A percentile compares a stretch with the other conserved stretches of the same genome.
phyloP scores from a whole-genome alignment of 116 monocot species.

The Trichopus zeylanicus region DNA sequence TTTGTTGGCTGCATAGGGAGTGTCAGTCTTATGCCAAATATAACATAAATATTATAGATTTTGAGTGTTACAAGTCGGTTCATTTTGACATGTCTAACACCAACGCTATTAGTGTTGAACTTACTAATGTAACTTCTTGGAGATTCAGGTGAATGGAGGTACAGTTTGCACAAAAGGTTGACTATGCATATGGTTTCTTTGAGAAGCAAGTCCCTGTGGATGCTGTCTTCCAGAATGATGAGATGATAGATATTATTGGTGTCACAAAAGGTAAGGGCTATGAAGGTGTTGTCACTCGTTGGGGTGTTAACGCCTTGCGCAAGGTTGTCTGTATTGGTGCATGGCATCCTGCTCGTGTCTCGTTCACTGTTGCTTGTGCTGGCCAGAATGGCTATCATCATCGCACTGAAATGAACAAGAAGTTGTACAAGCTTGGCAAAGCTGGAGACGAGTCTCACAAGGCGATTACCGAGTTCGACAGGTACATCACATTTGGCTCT shows the following conservation, averaged over 20 bases:
- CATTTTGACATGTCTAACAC: too few species aligned
- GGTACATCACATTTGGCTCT: background rate
- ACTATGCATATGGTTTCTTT: constrained; percentile 32
- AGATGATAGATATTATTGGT: constrained; percentile 46
- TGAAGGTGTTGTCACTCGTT: constrained; percentile 46
- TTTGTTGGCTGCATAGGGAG: too few species aligned
- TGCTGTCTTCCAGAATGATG: constrained; percentile 37
- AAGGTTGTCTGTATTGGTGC: constrained; percentile 33
- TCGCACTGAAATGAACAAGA: constrained; percentile 28
- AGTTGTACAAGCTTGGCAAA: constrained; percentile 26
- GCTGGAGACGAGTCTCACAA: constrained; percentile 13
- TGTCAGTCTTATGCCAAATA: too few species aligned
- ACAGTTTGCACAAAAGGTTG: constrained; percentile 34
- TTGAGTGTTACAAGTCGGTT: too few species aligned
- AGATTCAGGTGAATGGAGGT: constrained; percentile 36
- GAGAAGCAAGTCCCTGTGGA: constrained; percentile 35
- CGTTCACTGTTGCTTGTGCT: constrained; percentile 23
- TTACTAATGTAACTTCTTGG: too few species aligned
- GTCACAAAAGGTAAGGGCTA: constrained; percentile 49
- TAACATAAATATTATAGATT: too few species aligned
- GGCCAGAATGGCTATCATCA: constrained; percentile 28
- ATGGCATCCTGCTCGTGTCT: constrained; percentile 30
- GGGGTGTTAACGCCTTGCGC: constrained; percentile 12
- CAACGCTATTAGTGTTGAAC: too few species aligned
- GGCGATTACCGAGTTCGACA: constrained; percentile 12